These are phyloP conservation scores for Dothideomycetes sp. DNA, from an alignment of 2,329 filamentous ascomycete genomes.

Conservation along the genomic window DNA sequence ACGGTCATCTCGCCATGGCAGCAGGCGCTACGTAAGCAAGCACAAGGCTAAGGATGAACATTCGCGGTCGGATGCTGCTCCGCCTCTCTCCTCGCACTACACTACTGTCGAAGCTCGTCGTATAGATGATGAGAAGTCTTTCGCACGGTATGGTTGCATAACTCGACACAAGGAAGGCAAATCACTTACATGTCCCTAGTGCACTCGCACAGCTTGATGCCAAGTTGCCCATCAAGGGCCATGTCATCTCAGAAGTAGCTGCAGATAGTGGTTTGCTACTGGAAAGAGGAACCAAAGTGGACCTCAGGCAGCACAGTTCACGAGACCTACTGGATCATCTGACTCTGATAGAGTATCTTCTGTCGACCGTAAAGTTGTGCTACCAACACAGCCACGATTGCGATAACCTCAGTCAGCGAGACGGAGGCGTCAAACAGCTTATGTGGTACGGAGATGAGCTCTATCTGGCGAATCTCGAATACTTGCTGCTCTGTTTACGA, in stretches of 20 bases:
- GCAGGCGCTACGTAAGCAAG: background rate
- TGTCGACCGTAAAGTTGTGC: conserved; percentile 19
- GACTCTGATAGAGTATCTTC: conserved; percentile 20
- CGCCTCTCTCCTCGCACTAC: background rate
- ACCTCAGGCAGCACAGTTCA: conserved; percentile 20
- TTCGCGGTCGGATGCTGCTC: background rate
- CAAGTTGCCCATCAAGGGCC: background rate
- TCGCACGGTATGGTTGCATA: background rate
- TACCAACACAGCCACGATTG: background rate
- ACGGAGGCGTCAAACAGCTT: conserved; percentile 20
- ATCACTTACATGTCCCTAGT: background rate
- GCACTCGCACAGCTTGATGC: background rate
- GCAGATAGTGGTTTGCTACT: conserved; percentile 24
- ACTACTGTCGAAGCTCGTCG: background rate
- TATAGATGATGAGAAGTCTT: background rate
- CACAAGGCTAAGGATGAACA: background rate
- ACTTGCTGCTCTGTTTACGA: conserved; percentile 28
- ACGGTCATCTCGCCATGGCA: conserved; percentile 2
- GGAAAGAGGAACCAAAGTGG: conserved; percentile 16
- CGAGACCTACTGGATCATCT: conserved; percentile 19
- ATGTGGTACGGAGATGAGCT: conserved; percentile 21
- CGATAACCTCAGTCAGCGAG: background rate
- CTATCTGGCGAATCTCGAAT: conserved; percentile 30
- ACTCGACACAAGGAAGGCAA: conserved; percentile 11
- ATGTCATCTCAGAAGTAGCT: conserved; percentile 3